Evolutionary conservation across 805 yeast species (phyloP).

Genomic region (Zygosaccharomyces kombuchaensis): DNA sequence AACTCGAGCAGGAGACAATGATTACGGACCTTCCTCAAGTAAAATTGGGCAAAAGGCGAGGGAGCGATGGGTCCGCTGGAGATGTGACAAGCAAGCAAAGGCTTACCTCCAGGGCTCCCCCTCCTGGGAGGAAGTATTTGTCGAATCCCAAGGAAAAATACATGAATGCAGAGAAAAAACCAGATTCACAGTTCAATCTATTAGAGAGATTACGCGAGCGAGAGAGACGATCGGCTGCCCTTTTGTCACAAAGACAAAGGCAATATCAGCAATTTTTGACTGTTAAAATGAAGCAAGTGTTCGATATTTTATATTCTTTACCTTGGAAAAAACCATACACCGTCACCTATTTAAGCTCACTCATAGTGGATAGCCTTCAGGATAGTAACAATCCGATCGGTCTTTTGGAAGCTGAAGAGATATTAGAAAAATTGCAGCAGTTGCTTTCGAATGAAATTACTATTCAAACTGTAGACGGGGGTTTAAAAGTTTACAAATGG

Average conservation of each 20-base stretch:
- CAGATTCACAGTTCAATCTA: constrained; percentile 24
- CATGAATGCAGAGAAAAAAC: constrained; percentile 14
- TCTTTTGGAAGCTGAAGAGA: constrained; percentile 23
- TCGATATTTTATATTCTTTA: constrained; percentile 25
- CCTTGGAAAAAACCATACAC: constrained; percentile 30
- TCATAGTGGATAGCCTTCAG: constrained; percentile 31
- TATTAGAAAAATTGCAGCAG: constrained; percentile 21
- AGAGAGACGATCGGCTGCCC: constrained; percentile 26
- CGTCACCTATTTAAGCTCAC: constrained; percentile 21
- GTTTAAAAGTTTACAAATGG: constrained; percentile 32
- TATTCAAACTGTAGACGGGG: constrained; percentile 25
- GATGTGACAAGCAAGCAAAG: not conserved
- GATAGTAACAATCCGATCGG: constrained; percentile 35
- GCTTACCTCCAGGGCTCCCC: not conserved
- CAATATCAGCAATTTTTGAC: constrained; percentile 27
- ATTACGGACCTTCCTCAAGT: constrained; percentile 23
- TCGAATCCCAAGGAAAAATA: constrained; percentile 22
- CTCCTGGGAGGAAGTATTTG: constrained; percentile 12
- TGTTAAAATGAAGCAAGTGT: constrained; percentile 31
- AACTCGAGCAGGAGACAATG: constrained; percentile 1
- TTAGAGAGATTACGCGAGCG: constrained; percentile 28
- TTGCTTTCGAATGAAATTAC: constrained; percentile 17
- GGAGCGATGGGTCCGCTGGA: constrained; percentile 10
- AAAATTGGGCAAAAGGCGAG: constrained; percentile 26
- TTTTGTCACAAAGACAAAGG: constrained; percentile 26